Conservation (phyloP, 2,329 filamentous ascomycete genomes). For the Stemphylium lycopersici region DNA sequence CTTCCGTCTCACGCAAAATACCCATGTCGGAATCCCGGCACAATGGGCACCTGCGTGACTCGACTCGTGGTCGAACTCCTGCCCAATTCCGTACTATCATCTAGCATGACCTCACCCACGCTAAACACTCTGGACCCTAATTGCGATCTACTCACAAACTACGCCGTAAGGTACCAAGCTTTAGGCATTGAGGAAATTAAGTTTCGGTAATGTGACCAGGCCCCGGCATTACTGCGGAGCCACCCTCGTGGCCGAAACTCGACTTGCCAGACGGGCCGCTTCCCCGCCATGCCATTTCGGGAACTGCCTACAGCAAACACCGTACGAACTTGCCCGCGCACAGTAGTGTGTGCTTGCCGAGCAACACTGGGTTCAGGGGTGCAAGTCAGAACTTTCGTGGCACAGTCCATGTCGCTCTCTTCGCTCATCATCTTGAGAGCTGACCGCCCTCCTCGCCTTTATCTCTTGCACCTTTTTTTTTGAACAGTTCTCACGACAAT, state of each 20-base stretch:
- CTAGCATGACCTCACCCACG: not conserved
- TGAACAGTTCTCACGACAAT: not conserved
- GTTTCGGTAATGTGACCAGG: not conserved
- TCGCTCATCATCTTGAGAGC: not conserved
- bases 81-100: not conserved
- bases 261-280: slow-evolving; percentile 5
- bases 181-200: slow-evolving; percentile 1
- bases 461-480: not conserved
- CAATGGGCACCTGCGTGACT: not conserved
- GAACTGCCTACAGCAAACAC: not conserved
- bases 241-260: slow-evolving; percentile 3
- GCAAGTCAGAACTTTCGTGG: slow-evolving; percentile 2
- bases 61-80: not conserved
- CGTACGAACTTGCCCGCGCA: not conserved
- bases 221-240: slow-evolving; percentile 4
- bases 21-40: not conserved
- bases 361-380: slow-evolving; percentile 1
- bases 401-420: slow-evolving; percentile 7
- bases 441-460: slow-evolving; percentile 5
- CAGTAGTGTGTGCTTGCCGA: slow-evolving; percentile 3
- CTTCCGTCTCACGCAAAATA: not conserved
- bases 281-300: not conserved
- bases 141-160: slow-evolving; percentile 4
- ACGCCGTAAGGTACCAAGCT: not conserved
- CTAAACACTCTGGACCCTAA: not conserved